Evolutionary conservation across 495 filamentous ascomycete genomes (phyloP).

Genomic region (Penicillium desertorum): DNA sequence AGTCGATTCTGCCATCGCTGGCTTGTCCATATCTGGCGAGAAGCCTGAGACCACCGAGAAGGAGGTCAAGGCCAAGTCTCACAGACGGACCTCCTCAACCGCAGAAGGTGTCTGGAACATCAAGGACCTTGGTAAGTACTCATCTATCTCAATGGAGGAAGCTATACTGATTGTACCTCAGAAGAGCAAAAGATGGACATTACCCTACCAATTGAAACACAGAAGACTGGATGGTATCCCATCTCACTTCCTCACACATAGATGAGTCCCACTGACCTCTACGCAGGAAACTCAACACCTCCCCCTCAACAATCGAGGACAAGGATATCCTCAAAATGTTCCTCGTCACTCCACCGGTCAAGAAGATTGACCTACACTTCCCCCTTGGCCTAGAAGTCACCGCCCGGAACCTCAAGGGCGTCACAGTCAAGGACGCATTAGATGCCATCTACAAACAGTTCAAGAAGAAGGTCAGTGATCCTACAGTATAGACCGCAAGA

Average conservation of each 20-base stretch:
- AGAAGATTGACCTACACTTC: slow-evolving; percentile 91
- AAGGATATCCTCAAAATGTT: slow-evolving; percentile 77
- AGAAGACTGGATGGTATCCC: slow-evolving; percentile 78
- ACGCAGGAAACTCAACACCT: slow-evolving; percentile 85
- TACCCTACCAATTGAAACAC: slow-evolving; percentile 81
- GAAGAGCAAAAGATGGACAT: slow-evolving; percentile 74
- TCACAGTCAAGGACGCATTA: slow-evolving; percentile 92
- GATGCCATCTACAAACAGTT: slow-evolving; percentile 92
- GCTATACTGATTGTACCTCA: slow-evolving; percentile 37
- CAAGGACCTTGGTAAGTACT: slow-evolving; percentile 72
- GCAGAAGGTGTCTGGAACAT: slow-evolving; percentile 74
- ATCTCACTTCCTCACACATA: slow-evolving; percentile 5
- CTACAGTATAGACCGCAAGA: neutral
- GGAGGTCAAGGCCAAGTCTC: slow-evolving; percentile 52
- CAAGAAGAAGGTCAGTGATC: slow-evolving; percentile 78
- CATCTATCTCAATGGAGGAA: neutral
- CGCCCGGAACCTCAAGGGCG: slow-evolving; percentile 84
- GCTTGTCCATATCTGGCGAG: slow-evolving; percentile 68
- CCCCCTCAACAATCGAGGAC: slow-evolving; percentile 71
- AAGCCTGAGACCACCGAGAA: slow-evolving; percentile 38
- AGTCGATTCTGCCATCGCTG: slow-evolving; percentile 84
- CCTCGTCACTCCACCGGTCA: slow-evolving; percentile 77
- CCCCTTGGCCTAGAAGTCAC: slow-evolving; percentile 83
- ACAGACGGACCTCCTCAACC: slow-evolving; percentile 67
- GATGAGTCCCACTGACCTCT: slow-evolving; percentile 10